Evolutionary conservation across 331 rosid genomes (phyloP), one percentile per base, ranked within the genome.

Genomic region (Rhamnella rubrinervis): DNA sequence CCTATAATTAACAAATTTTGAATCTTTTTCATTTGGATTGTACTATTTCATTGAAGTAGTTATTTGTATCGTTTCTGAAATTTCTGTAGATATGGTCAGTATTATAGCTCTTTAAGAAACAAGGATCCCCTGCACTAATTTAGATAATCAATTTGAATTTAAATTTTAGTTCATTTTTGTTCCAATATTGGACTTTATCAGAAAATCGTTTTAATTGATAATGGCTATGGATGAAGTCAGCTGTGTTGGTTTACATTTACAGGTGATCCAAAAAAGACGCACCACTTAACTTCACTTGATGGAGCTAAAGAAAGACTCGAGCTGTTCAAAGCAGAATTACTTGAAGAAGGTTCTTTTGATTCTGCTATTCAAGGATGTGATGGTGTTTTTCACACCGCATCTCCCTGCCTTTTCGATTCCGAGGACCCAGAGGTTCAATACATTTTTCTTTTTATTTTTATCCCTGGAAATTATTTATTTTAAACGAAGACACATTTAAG

Each of bases 361-460:
- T 40, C 55, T 12, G 68, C 55, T 21, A 52, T 64, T 19, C 56
- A 64, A 8, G 68, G 68, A 0, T 64, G 68, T 46, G 55, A 41
- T 4, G 68, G 68, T 0, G 68, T 64, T 9, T 64, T 64, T 50
- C 68, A 64, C 31, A 64, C 68, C 6, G 68, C 68, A 11, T 64
- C 68, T 4, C 68, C 56, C 68, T 44, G 19, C 7, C 7, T 2
- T 64, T 28, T 8, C 19, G 62, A 26, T 14, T 44, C 18, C 28
- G 16, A 61, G 19, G 70, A 72, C 49, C 77, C 77, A 5, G 61
- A 72, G 77, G 77, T 71, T 37, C 55, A 11, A 6, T 49, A 14
- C 18, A 6, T 49, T 49, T 49, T 49, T 18, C n/a, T 49, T 49
- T 49, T 11, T 23, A 0, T 23, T 49, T 14, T 49, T 49, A 0